phyloP scores from a whole-genome alignment of 768 basidiomycete species.

The Phaffia australis region DNA sequence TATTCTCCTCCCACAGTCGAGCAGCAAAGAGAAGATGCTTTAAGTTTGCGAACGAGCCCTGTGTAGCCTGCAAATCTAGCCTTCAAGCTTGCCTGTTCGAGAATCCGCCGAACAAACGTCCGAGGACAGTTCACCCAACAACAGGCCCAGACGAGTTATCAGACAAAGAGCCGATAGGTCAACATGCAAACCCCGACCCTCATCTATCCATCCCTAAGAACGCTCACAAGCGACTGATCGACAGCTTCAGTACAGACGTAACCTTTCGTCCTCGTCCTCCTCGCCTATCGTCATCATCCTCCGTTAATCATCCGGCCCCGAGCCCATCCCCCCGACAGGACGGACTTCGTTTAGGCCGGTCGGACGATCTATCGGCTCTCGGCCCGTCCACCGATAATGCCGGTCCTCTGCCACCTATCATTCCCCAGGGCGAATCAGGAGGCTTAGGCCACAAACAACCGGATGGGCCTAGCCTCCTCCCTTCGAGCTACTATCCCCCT shows the following conservation, averaged over 20 bases:
- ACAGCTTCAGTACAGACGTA: not conserved
- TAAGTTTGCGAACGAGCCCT: constrained; percentile 10
- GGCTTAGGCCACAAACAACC: too few relatives aligned
- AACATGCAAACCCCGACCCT: too few relatives aligned
- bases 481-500: too few relatives aligned
- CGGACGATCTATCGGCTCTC: too few relatives aligned
- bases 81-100: constrained; percentile 10
- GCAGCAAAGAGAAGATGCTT: constrained; percentile 21
- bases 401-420: too few relatives aligned
- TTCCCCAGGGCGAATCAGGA: too few relatives aligned
- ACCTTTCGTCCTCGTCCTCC: not conserved
- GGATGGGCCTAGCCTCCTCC: too few relatives aligned
- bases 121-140: not conserved
- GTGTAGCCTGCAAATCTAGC: constrained; percentile 18
- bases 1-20: not conserved
- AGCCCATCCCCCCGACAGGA: too few relatives aligned
- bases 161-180: not conserved
- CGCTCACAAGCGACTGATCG: not conserved
- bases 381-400: too few relatives aligned
- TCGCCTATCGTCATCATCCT: not conserved
- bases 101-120: constrained; percentile 18
- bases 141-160: not conserved
- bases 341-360: too few relatives aligned
- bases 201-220: too few relatives aligned
- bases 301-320: not conserved